Evolutionary conservation across 2,329 filamentous ascomycete species (phyloP), one percentile per base, ranked within the genome.

Genomic region (Cytospora piceicola): DNA sequence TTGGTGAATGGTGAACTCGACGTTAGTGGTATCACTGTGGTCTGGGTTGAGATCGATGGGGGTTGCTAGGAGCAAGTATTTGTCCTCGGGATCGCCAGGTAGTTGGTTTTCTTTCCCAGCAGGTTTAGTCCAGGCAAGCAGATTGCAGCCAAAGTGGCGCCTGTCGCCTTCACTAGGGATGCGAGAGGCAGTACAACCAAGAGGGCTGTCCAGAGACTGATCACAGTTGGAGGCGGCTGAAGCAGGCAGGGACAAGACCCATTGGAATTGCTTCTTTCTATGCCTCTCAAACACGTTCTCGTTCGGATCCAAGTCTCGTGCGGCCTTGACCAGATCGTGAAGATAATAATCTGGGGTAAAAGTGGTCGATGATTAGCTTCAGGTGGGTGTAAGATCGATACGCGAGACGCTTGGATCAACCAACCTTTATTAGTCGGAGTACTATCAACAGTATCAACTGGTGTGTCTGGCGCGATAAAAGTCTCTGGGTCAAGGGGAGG

Each of bases 181-280:
- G 39, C 51, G 27, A 24, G 58, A 55, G 32, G 46, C 46, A 55
- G 57, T 17, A 22, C 12, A 27, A n/a, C 58, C 39, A n/a, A 49
- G 42, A 22, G 34, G 53, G 36, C 34, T 58, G n/a, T 61, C 32
- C 39, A 54, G 29, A 6, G 54, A 51, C 17, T 66, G 66, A 30
- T 63, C 56, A 56, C 24, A 22, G 32, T 20, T 52, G 49, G 57
- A 49, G 29, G 49, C 53, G 32, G 58, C 66, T 56, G 75, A 69
- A 64, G 69, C 70, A 55, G 78, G 75, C 67, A 79, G 75, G 29
- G 78, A 78, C 46, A 85, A 72, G 63, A 84, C 72, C 77, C 79
- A 85, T 70, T 84, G 80, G 71, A 82, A 85, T 73, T 83, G 76
- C 78, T 80, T 80, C 75, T 78, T 76, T 68, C 78, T 73, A 72